Base-by-base conservation (phyloP, 2,329 filamentous ascomycete species). In the Microcyclospora tardicrescens region DNA sequence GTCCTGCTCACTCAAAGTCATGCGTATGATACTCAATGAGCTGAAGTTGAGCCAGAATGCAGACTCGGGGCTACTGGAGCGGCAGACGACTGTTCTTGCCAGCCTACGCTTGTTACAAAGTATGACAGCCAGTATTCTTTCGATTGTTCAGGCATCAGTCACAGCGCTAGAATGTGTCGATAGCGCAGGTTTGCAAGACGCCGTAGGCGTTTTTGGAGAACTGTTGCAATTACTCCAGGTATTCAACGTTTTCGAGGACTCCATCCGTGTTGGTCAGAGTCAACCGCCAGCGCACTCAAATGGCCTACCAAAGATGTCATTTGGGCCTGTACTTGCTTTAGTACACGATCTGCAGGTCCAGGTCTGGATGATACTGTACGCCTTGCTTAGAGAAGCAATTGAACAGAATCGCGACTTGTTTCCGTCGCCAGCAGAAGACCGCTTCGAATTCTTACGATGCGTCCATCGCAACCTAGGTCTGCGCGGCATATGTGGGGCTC, bases 271-370 rank as follows among this genome's bases (percentile, higher is more conserved):
- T 33, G 85, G 85, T 1, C 76, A 86, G 51, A 69, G 71, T 3
- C 66, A 73, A 5, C 65, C 78, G 2, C 76, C 79, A 58, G 74
- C 54, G 63, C 62, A 66, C 61, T 75, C 65, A 55, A 75, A 52
- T 43, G 64, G 61, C 60, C 32, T 44, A 6, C 35, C 46, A 16
- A 34, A 48, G 12, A 45, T 46, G 11, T 52, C 56, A 2, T 59
- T 56, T 39, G 38, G 19, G 2, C 37, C 43, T 11, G 42, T 55
- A 9, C 51, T 38, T 10, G 46, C 44, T 5, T 36, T 80, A 53
- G 66, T 96, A 33, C 78, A 85, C 31, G 86, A 96, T 49, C 81
- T 93, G 69, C 81, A 94, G 52, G 75, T 94, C 2, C 78, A 85
- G 28, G 75, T 79, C 10, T 96, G 91, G 89, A 85, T 83, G 29